Evolutionary conservation across 1,284 basidiomycete species (phyloP).

Genomic region (Neonothopanus nambi): DNA sequence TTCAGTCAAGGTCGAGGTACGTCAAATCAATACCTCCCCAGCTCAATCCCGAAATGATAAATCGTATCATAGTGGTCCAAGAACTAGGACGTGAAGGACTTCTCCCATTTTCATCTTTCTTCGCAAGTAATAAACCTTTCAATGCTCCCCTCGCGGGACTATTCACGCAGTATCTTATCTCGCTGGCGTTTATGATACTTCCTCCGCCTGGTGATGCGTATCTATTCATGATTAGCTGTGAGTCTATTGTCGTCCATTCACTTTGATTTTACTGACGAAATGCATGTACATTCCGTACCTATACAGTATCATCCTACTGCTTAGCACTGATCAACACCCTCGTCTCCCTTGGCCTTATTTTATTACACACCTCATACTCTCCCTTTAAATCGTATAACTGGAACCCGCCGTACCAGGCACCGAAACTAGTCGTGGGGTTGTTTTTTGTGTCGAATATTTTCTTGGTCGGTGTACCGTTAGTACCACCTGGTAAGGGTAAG

Average conservation of each 20-base stretch:
- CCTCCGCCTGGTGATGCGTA: slow-evolving; percentile 70
- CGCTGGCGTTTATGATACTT: slow-evolving; percentile 45
- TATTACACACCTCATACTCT: slow-evolving; percentile 51
- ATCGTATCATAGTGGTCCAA: slow-evolving; percentile 54
- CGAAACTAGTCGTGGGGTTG: slow-evolving; percentile 43
- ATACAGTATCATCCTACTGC: slow-evolving; percentile 54
- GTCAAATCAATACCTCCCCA: neutral
- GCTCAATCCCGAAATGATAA: neutral
- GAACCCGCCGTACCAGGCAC: slow-evolving; percentile 63
- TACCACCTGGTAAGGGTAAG: slow-evolving; percentile 55
- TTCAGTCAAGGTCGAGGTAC: slow-evolving; percentile 66
- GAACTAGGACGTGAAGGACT: slow-evolving; percentile 69
- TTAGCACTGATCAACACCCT: slow-evolving; percentile 55
- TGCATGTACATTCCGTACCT: neutral
- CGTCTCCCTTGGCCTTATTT: slow-evolving; percentile 60
- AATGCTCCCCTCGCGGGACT: slow-evolving; percentile 59
- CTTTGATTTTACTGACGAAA: neutral
- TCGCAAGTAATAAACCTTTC: slow-evolving; percentile 67
- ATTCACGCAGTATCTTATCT: slow-evolving; percentile 56
- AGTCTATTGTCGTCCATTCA: slow-evolving; percentile 24
- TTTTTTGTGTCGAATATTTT: slow-evolving; percentile 69
- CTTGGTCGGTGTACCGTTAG: slow-evolving; percentile 55
- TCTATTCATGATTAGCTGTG: slow-evolving; percentile 63
- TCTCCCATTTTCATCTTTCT: slow-evolving; percentile 59
- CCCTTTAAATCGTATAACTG: slow-evolving; percentile 48